A percentile compares a stretch with the other conserved stretches of the same genome.
These are phyloP conservation scores for Quercus variabilis DNA, from an alignment of 306 rosid genomes.

Conservation along the genomic window DNA sequence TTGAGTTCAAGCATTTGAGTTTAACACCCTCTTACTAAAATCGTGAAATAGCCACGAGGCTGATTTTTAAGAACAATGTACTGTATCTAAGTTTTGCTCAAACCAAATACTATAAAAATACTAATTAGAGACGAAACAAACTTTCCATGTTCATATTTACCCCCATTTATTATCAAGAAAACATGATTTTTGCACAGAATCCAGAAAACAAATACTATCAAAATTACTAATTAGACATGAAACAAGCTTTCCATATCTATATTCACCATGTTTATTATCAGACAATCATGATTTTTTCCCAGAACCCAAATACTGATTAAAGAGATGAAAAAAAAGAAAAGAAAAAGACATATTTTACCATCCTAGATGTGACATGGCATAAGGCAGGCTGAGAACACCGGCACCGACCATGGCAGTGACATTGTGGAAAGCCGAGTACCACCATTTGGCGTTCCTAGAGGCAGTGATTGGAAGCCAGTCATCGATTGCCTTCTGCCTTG, in stretches of 20 bases:
- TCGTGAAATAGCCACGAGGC: too few species aligned
- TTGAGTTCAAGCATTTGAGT: too few species aligned
- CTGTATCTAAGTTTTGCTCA: too few species aligned
- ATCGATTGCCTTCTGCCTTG: conserved; percentile 30
- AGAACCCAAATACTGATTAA: too few species aligned
- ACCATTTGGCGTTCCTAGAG: conserved; percentile 83
- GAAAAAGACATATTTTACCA: conserved; percentile 36
- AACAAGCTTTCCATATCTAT: too few species aligned
- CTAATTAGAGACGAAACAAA: too few species aligned
- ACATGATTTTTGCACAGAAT: not conserved
- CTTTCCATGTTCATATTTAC: not conserved
- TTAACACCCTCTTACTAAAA: too few species aligned
- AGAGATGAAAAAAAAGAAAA: not conserved
- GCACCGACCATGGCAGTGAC: conserved; percentile 98
- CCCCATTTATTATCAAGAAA: not conserved
- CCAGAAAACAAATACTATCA: not conserved
- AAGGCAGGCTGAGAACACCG: conserved; percentile 87
- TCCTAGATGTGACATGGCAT: conserved; percentile 75
- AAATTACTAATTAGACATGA: not conserved
- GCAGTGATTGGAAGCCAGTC: conserved; percentile 90
- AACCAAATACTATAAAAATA: too few species aligned
- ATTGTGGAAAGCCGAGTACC: conserved; percentile 90
- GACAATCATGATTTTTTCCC: too few species aligned
- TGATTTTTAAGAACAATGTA: too few species aligned
- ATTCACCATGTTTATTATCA: too few species aligned